These are phyloP conservation scores for Tuber melanosporum DNA, from an alignment of 495 filamentous ascomycete genomes.

Conservation along the genomic window DNA sequence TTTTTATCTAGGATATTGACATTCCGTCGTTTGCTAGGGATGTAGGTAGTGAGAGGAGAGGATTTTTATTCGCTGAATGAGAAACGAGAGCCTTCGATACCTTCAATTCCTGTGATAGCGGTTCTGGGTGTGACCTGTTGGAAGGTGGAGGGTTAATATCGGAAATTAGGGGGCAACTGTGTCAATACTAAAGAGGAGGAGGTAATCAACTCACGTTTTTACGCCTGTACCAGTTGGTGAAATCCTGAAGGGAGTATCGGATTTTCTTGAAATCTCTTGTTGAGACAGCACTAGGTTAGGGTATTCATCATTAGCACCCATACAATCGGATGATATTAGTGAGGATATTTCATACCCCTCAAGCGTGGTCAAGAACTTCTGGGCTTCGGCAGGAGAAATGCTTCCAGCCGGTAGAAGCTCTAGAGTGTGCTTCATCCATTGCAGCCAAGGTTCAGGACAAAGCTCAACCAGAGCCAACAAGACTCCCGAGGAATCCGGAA, in stretches of 20 bases:
- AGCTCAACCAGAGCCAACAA: constrained; percentile 82
- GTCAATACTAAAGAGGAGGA: neutral
- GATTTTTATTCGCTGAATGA: constrained; percentile 27
- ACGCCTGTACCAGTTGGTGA: constrained; percentile 86
- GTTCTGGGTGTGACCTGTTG: constrained; percentile 39
- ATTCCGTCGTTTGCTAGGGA: neutral
- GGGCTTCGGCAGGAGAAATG: constrained; percentile 56
- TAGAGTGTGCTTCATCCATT: constrained; percentile 76
- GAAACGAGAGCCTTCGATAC: constrained; percentile 36
- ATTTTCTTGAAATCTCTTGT: constrained; percentile 50
- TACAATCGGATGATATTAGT: neutral
- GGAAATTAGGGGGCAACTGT: neutral
- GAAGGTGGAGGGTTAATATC: constrained; percentile 7
- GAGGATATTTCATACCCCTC: constrained; percentile 35
- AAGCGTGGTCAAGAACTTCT: constrained; percentile 46
- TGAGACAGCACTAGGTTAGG: constrained; percentile 22
- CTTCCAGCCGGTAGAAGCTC: constrained; percentile 75
- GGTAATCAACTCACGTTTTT: constrained; percentile 60
- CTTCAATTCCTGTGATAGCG: constrained; percentile 34
- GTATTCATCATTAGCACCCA: neutral
- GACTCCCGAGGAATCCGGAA: constrained; percentile 88
- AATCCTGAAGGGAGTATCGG: constrained; percentile 82
- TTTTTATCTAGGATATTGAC: neutral
- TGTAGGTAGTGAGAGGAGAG: neutral
- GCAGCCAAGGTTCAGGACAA: constrained; percentile 65